A percentile compares a stretch with the other conserved stretches of the same genome.
phyloP scores from a whole-genome alignment of 1,139 yeast species.

The Saccharomyces hybrid region DNA sequence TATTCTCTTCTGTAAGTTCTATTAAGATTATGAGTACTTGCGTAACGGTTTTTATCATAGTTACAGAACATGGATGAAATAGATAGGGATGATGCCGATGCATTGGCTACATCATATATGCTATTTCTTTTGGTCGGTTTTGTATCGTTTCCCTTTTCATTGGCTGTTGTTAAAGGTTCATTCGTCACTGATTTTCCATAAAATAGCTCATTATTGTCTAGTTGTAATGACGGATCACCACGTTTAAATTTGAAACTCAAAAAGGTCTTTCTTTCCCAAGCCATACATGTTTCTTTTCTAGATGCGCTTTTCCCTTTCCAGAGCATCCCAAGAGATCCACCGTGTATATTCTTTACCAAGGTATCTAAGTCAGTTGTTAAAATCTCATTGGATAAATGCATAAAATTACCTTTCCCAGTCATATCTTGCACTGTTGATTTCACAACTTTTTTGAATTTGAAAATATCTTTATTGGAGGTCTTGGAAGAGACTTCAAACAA shows the following conservation, averaged over 20 bases:
- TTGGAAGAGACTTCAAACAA: slow-evolving; percentile 55
- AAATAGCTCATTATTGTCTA: slow-evolving; percentile 20
- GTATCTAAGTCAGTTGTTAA: slow-evolving; percentile 45
- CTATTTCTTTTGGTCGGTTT: neutral
- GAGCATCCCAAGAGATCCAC: slow-evolving; percentile 42
- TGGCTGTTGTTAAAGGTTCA: neutral
- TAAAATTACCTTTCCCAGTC: slow-evolving; percentile 35
- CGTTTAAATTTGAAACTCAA: slow-evolving; percentile 24
- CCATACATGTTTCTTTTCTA: slow-evolving; percentile 20
- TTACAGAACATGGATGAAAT: slow-evolving; percentile 27
- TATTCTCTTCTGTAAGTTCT: slow-evolving; percentile 19
- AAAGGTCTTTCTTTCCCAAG: slow-evolving; percentile 18
- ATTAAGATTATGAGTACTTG: slow-evolving; percentile 14
- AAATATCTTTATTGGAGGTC: slow-evolving; percentile 42
- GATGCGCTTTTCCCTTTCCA: slow-evolving; percentile 42
- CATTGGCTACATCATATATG: slow-evolving; percentile 3
- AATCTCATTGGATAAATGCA: slow-evolving; percentile 39
- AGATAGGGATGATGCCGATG: slow-evolving; percentile 17
- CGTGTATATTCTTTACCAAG: slow-evolving; percentile 36
- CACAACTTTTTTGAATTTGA: slow-evolving; percentile 59
- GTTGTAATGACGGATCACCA: slow-evolving; percentile 28
- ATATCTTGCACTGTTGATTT: slow-evolving; percentile 70
- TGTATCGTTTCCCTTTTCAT: neutral
- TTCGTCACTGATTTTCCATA: slow-evolving; percentile 8
- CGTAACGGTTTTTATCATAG: slow-evolving; percentile 20